Base-by-base conservation (phyloP, 1,139 yeast species). In the Yamadazyma friedrichii region DNA sequence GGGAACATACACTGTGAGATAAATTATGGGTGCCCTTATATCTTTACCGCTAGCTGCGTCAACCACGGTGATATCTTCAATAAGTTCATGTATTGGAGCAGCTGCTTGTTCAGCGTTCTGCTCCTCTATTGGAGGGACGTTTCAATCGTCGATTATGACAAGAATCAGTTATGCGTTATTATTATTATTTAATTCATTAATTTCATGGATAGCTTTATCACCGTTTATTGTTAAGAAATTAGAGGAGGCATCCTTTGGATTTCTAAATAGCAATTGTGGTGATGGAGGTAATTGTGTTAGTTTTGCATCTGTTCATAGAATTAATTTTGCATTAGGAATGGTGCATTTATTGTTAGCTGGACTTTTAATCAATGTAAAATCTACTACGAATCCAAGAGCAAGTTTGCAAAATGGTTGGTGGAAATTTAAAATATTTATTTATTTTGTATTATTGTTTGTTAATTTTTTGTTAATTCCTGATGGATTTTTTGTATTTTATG, bases 141-240 rank as follows among this genome's bases (percentile, higher is more conserved):
- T 77, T 55, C 65, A 68, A 44, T 85, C 95, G 13, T 82, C 94
- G 16, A 75, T 89, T 24, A 54, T 71, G 60, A 72, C 78, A 6
- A 78, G 98, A 58, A 70, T 91, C 27, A 78, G 89, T 38, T 93
- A 93, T 62, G 98, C 98, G 10, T 55, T 84, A 25, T 67, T 91
- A 35, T 79, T 94, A 45, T 66, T 89, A 33, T 50, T 87, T 33
- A 91, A 91, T 66, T 86, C 95, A 25, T 68, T 89, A 16, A 48
- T 93, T 25, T 87, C 98, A 11, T 93, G 99, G 99, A 68, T 88
- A 6, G 88, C 88, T 65, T 76, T 94, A 46, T 82, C 95, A 16
- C 91, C 89, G 47, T 85, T 88, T 62, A 82, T 94, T 2, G 76
- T 85, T 24, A 75, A 80, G 45, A 80, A 87, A 62, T 78, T 93